These are phyloP conservation scores for Taxillus chinensis DNA, from an alignment of 164 flowering plant species.

Conservation along the genomic window DNA sequence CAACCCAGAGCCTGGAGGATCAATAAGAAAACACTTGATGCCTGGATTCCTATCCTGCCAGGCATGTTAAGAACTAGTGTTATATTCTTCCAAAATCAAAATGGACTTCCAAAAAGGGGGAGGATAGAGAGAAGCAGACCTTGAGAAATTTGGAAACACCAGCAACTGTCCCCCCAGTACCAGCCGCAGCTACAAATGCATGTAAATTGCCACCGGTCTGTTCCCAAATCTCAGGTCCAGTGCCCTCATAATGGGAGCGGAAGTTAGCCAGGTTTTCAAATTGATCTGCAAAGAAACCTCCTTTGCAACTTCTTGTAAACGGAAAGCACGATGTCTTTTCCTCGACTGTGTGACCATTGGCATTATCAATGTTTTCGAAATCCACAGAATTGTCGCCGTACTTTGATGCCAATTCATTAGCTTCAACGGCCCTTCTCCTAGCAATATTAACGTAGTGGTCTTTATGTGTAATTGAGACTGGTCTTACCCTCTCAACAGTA, in stretches of 20 bases:
- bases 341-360: constrained; percentile 24
- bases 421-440: constrained; percentile 73
- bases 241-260: constrained; percentile 85
- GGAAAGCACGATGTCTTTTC: constrained; percentile 18
- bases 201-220: constrained; percentile 67
- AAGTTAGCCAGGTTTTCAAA: constrained; percentile 94
- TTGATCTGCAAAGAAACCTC: constrained; percentile 97
- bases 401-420: constrained; percentile 48
- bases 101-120: neutral
- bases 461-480: constrained; percentile 88
- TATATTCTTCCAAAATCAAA: neutral
- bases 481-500: constrained; percentile 91
- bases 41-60: constrained; percentile 63
- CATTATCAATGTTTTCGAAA: constrained; percentile 15
- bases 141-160: constrained; percentile 80
- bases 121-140: constrained; percentile 23
- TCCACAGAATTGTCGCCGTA: constrained; percentile 12
- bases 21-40: constrained; percentile 74
- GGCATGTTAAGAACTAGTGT: constrained; percentile 5
- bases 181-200: constrained; percentile 92
- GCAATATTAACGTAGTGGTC: constrained; percentile 92
- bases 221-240: constrained; percentile 96
- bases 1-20: constrained; percentile 96
- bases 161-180: constrained; percentile 94
- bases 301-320: constrained; percentile 37